phyloP scores from a whole-genome alignment of 1,284 basidiomycete genomes.

The Trichosporon coremiiforme region DNA sequence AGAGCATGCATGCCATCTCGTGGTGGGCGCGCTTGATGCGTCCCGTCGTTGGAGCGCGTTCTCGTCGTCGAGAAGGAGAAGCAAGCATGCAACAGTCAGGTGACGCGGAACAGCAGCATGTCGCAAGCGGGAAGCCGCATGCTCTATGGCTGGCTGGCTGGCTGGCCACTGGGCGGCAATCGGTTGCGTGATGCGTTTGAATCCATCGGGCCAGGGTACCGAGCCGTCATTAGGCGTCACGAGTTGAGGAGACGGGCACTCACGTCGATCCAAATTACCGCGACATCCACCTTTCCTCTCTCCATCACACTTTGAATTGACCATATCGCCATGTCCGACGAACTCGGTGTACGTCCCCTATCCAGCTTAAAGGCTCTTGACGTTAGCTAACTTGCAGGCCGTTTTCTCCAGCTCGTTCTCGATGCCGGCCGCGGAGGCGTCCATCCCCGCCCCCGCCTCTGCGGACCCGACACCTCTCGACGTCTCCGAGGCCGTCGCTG shows the following conservation, averaged over 20 bases:
- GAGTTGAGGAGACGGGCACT: neutral
- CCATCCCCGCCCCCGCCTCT: constrained; percentile 18
- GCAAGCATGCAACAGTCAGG: neutral
- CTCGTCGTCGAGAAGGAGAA: neutral
- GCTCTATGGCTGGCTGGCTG: neutral
- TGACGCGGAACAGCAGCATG: neutral
- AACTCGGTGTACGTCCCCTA: constrained; percentile 10
- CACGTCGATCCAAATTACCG: constrained; percentile 6
- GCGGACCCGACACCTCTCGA: constrained; percentile 6
- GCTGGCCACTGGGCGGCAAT: neutral
- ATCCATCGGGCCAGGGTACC: neutral
- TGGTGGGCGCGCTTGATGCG: neutral
- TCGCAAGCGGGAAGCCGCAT: neutral
- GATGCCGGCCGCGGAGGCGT: constrained; percentile 45
- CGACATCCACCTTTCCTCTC: neutral
- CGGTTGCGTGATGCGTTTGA: constrained; percentile 14
- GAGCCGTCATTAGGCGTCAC: constrained; percentile 9
- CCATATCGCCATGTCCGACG: constrained; percentile 45
- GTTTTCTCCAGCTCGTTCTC: constrained; percentile 53
- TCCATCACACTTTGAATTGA: neutral
- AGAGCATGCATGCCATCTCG: neutral
- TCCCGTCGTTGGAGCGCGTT: neutral
- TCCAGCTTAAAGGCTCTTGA: too few relatives aligned
- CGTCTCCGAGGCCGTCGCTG: constrained; percentile 6
- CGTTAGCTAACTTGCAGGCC: constrained; percentile 39